phyloP scores from a whole-genome alignment of 2,329 filamentous ascomycete genomes.

The Davidsoniella eucalypti region DNA sequence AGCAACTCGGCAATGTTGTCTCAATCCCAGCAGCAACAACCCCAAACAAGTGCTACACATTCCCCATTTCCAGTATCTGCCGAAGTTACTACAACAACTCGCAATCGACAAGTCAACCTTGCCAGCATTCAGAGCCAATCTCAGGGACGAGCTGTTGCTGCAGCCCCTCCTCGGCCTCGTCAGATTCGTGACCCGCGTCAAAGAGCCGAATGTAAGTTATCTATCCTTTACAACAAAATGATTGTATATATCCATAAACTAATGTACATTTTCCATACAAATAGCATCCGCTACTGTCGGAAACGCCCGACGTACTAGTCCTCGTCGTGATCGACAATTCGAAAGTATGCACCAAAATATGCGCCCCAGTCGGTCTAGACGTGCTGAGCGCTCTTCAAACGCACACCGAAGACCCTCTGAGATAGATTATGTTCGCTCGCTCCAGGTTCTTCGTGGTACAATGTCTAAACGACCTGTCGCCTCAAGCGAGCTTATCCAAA shows the following conservation, averaged over 20 bases:
- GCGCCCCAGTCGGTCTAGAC: not conserved
- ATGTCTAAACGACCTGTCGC: conserved; percentile 29
- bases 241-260: not conserved
- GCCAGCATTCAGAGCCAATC: too few species aligned
- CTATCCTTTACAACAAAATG: not conserved
- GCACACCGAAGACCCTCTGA: not conserved
- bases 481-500: conserved; percentile 29
- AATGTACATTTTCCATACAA: not conserved
- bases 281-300: not conserved
- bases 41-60: too few species aligned
- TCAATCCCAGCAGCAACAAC: too few species aligned
- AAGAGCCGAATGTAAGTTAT: not conserved
- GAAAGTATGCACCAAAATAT: not conserved
- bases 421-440: conserved; percentile 6
- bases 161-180: too few species aligned
- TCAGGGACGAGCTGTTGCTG: too few species aligned
- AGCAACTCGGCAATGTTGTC: too few species aligned
- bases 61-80: too few species aligned
- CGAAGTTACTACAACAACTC: too few species aligned
- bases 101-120: too few species aligned
- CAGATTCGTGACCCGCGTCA: not conserved
- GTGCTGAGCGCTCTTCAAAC: too few species aligned
- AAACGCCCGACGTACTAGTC: conserved; percentile 9
- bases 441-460: conserved; percentile 30
- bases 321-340: conserved; percentile 7